These are phyloP conservation scores for Yamadazyma conglobata DNA, from an alignment of 1,139 yeast species.

Conservation along the genomic window DNA sequence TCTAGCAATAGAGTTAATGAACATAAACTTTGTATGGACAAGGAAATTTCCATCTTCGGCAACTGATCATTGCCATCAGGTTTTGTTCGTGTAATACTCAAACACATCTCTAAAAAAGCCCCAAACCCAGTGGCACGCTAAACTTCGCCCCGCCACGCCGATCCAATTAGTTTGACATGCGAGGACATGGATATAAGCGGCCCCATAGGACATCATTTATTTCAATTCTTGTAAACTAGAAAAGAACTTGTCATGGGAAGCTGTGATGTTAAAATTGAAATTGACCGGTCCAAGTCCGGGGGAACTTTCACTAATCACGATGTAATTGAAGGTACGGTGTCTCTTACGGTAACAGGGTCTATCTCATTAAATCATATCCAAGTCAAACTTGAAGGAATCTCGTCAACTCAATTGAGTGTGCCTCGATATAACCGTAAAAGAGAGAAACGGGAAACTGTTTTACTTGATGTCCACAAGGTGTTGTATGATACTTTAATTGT, in stretches of 20 bases:
- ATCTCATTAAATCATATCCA: conserved; percentile 49
- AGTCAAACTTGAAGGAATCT: conserved; percentile 58
- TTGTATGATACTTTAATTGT: conserved; percentile 54
- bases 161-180: too few relatives aligned
- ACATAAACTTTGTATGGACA: too few relatives aligned
- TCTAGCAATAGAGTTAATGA: conserved; percentile 3
- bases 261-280: conserved; percentile 34
- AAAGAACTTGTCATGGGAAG: too few relatives aligned
- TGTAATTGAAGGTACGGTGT: conserved; percentile 45
- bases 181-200: too few relatives aligned
- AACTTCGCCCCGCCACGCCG: too few relatives aligned
- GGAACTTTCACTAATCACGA: conserved; percentile 55
- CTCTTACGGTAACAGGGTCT: conserved; percentile 42
- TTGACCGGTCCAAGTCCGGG: conserved; percentile 33
- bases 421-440: conserved; percentile 19
- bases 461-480: conserved; percentile 51
- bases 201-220: background rate
- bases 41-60: conserved; percentile 1
- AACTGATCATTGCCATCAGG: too few relatives aligned
- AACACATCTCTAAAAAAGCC: too few relatives aligned
- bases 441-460: conserved; percentile 18
- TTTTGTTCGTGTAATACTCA: too few relatives aligned
- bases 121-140: too few relatives aligned
- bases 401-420: conserved; percentile 36
- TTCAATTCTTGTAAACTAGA: too few relatives aligned